Conservation (phyloP, 2,329 filamentous ascomycete genomes). For the Exophiala dermatitidis region DNA sequence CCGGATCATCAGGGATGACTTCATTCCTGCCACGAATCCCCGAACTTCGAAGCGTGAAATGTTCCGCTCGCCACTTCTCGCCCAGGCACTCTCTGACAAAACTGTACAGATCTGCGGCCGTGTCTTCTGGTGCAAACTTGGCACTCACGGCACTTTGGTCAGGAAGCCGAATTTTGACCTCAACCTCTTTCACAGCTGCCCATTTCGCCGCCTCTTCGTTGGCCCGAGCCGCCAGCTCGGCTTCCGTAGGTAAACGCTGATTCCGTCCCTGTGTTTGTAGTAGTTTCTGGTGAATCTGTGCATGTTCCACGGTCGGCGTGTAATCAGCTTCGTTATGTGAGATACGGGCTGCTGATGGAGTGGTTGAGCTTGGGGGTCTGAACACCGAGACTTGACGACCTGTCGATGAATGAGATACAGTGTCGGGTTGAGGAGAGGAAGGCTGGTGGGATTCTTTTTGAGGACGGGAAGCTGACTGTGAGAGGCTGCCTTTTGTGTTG, state of each 20-base stretch:
- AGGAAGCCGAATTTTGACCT: slow-evolving; percentile 77
- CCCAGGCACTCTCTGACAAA: slow-evolving; percentile 67
- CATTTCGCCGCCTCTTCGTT: slow-evolving; percentile 59
- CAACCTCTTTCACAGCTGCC: slow-evolving; percentile 59
- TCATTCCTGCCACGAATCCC: slow-evolving; percentile 42
- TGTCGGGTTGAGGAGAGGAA: slow-evolving; percentile 20
- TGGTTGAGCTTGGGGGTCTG: slow-evolving; percentile 62
- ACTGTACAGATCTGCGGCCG: slow-evolving; percentile 63
- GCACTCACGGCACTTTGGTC: slow-evolving; percentile 73
- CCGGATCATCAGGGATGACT: slow-evolving; percentile 35
- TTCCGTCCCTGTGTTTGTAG: slow-evolving; percentile 69
- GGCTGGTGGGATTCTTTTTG: slow-evolving; percentile 5
- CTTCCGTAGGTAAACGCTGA: slow-evolving; percentile 71
- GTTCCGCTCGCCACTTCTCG: slow-evolving; percentile 46
- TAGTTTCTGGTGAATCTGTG: slow-evolving; percentile 70
- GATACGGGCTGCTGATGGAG: slow-evolving; percentile 65
- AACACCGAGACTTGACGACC: slow-evolving; percentile 61
- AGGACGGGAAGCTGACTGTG: slow-evolving; percentile 8
- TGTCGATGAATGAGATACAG: slow-evolving; percentile 21
- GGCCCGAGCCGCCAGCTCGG: slow-evolving; percentile 66
- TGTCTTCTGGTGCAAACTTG: slow-evolving; percentile 61
- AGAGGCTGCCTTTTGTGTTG: slow-evolving; percentile 14
- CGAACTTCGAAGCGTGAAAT: slow-evolving; percentile 65
- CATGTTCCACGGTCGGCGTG: slow-evolving; percentile 74
- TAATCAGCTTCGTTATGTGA: slow-evolving; percentile 67